Percentiles rank a stretch among this genome's conserved stretches.
phyloP scores from a whole-genome alignment of 805 yeast species.

The Komagataella mondaviorum region DNA sequence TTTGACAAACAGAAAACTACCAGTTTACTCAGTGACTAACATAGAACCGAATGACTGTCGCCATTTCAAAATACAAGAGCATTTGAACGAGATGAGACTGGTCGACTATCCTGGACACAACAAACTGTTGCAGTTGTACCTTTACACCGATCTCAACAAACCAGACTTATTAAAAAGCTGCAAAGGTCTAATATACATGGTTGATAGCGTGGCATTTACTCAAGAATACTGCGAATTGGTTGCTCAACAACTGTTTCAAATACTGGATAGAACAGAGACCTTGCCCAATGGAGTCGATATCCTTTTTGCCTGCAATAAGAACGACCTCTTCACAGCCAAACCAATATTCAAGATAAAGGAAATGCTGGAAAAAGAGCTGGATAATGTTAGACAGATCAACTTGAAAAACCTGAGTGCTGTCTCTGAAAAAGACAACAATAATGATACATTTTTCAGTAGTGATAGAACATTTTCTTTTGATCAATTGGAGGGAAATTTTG shows the following conservation, averaged over 20 bases:
- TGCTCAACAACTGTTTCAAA: constrained; percentile 43
- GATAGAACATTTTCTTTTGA: constrained; percentile 44
- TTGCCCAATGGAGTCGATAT: constrained; percentile 60
- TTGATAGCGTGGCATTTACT: constrained; percentile 59
- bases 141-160: constrained; percentile 31
- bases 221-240: constrained; percentile 33
- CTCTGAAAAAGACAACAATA: constrained; percentile 22
- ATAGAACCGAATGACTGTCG: constrained; percentile 30
- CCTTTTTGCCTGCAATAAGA: constrained; percentile 72
- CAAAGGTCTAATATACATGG: constrained; percentile 58
- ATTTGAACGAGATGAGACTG: constrained; percentile 27
- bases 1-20: constrained; percentile 9
- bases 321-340: constrained; percentile 73
- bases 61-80: constrained; percentile 22
- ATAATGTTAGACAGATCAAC: constrained; percentile 34
- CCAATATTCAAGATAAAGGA: constrained; percentile 49
- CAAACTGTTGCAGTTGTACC: constrained; percentile 48
- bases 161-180: constrained; percentile 23
- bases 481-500: constrained; percentile 59
- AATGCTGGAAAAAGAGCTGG: constrained; percentile 51
- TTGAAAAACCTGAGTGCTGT: constrained; percentile 31
- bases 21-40: constrained; percentile 30
- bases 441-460: constrained; percentile 8
- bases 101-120: constrained; percentile 86
- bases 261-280: constrained; percentile 48